Evolutionary conservation across 768 basidiomycete genomes (phyloP).

Genomic region (Lentinula boryana): DNA sequence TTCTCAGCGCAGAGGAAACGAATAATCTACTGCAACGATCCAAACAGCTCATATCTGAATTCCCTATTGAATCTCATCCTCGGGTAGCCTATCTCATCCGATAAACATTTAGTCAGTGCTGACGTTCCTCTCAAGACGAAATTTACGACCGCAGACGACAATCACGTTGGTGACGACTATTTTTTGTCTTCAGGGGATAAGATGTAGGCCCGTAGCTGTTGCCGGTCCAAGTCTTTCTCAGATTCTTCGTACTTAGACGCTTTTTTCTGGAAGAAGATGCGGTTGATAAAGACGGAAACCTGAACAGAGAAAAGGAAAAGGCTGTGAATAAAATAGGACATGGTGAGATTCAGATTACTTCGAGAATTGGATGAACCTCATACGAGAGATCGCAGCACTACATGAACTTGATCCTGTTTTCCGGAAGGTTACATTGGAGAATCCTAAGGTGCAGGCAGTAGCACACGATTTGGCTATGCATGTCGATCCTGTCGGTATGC

Average conservation of each 20-base stretch:
- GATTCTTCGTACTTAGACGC: conserved; percentile 31
- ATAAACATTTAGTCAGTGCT: background rate
- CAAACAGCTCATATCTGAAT: conserved; percentile 71
- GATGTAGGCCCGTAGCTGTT: conserved; percentile 38
- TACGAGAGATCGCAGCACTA: conserved; percentile 43
- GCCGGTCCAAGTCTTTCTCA: background rate
- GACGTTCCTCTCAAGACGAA: conserved; percentile 52
- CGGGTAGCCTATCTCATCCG: conserved; percentile 38
- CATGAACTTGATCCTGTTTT: conserved; percentile 85
- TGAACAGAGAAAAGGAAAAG: conserved; percentile 64
- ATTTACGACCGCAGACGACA: conserved; percentile 76
- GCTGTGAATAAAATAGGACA: conserved; percentile 96
- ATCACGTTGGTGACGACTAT: conserved; percentile 88
- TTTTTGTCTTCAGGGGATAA: conserved; percentile 92
- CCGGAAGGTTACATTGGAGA: conserved; percentile 73
- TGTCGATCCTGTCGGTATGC: conserved; percentile 73
- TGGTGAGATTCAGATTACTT: conserved; percentile 34
- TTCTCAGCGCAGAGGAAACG: conserved; percentile 57
- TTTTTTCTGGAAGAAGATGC: conserved; percentile 94
- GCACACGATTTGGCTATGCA: conserved; percentile 81
- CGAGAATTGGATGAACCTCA: background rate
- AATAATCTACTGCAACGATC: conserved; percentile 62
- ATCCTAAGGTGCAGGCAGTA: conserved; percentile 59
- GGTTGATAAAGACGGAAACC: conserved; percentile 58
- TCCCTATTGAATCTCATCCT: conserved; percentile 75